These are phyloP conservation scores for Trichoderma gracile DNA, from an alignment of 2,329 filamentous ascomycete species.

Conservation along the genomic window DNA sequence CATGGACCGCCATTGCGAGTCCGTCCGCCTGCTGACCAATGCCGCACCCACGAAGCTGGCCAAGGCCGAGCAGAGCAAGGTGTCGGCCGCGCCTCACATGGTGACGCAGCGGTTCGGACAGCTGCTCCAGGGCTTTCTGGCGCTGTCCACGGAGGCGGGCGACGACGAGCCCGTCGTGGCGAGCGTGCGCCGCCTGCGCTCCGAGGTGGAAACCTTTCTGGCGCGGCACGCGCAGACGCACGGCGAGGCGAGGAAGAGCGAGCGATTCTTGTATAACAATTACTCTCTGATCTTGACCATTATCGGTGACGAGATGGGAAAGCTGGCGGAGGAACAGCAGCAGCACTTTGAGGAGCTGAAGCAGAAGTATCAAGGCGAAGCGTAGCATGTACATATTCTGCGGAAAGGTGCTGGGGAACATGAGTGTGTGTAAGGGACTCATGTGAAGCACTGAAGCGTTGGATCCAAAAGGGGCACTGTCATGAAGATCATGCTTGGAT, in stretches of 20 bases:
- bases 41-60: constrained; percentile 47
- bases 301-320: constrained; percentile 74
- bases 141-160: constrained; percentile 82
- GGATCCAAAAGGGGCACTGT: background rate
- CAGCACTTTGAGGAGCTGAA: constrained; percentile 71
- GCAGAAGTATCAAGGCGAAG: constrained; percentile 54
- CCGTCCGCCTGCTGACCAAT: constrained; percentile 67
- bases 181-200: constrained; percentile 73
- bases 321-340: constrained; percentile 72
- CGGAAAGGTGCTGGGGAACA: background rate
- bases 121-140: constrained; percentile 80
- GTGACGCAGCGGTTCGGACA: constrained; percentile 95
- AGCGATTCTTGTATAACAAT: constrained; percentile 92
- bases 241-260: constrained; percentile 75
- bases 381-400: constrained; percentile 13
- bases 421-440: background rate
- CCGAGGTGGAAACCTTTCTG: constrained; percentile 82
- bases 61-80: constrained; percentile 54
- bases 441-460: background rate
- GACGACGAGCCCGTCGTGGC: constrained; percentile 91
- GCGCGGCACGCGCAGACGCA: constrained; percentile 74
- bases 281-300: constrained; percentile 94
- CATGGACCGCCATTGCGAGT: constrained; percentile 91
- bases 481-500: background rate
- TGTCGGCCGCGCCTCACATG: constrained; percentile 83